These are phyloP conservation scores for Penicillium sp. DNA, from an alignment of 2,329 filamentous ascomycete species.

Conservation along the genomic window DNA sequence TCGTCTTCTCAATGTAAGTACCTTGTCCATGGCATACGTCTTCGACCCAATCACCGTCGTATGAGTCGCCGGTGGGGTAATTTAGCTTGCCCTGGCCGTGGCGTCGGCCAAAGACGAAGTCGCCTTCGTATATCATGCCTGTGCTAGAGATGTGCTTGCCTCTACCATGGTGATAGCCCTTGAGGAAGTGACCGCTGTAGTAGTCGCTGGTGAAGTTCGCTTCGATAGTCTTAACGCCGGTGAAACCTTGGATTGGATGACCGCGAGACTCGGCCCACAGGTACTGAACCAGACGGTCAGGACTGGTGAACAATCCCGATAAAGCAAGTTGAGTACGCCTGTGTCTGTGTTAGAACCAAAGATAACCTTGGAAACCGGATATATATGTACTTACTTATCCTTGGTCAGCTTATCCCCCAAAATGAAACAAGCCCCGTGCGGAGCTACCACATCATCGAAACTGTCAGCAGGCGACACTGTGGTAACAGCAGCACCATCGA, in stretches of 20 bases:
- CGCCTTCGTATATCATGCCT: constrained; percentile 56
- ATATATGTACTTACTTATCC: constrained; percentile 31
- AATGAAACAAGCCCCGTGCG: constrained; percentile 42
- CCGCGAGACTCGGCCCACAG: constrained; percentile 45
- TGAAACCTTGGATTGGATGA: constrained; percentile 45
- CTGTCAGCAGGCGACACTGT: constrained; percentile 34
- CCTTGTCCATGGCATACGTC: constrained; percentile 55
- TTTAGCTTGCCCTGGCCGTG: constrained; percentile 58
- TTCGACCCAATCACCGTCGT: constrained; percentile 47
- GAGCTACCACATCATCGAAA: constrained; percentile 33
- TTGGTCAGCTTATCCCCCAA: constrained; percentile 42
- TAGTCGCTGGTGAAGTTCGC: constrained; percentile 55
- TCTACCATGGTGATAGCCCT: constrained; percentile 53
- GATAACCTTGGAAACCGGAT: not conserved
- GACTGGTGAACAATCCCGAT: constrained; percentile 37
- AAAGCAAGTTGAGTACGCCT: constrained; percentile 35
- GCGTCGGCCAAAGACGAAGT: constrained; percentile 52
- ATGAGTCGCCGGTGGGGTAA: constrained; percentile 54
- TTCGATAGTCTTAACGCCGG: constrained; percentile 50
- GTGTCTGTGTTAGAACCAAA: not conserved
- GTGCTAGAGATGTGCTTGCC: constrained; percentile 54
- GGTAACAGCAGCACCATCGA: constrained; percentile 36
- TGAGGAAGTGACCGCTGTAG: constrained; percentile 54
- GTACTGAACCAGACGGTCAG: constrained; percentile 43
- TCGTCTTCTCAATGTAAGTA: constrained; percentile 54